Percentiles rank a stretch among this genome's conserved stretches.
These are phyloP conservation scores for Juncus effusus DNA, from an alignment of 176 grass and related monocot species.

Conservation along the genomic window DNA sequence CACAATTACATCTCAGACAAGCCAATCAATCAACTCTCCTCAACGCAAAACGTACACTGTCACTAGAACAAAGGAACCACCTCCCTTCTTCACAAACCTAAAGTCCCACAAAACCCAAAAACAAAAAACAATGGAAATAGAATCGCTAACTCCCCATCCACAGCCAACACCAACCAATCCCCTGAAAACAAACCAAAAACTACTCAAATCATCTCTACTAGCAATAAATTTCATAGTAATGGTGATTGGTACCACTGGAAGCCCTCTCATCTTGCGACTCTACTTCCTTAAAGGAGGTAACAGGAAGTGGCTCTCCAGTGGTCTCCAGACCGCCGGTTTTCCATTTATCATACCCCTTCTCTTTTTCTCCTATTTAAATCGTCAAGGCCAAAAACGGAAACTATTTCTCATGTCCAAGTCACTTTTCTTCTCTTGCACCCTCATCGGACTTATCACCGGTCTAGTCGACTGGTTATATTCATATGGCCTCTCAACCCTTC, in stretches of 20 bases:
- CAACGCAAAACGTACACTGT: too few species aligned
- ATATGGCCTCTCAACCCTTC: slow-evolving; percentile 54
- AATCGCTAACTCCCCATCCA: slow-evolving; percentile 24
- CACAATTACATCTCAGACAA: too few species aligned
- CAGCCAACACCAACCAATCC: neutral
- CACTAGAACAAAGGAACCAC: too few species aligned
- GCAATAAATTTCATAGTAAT: slow-evolving; percentile 52
- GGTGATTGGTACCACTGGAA: slow-evolving; percentile 39
- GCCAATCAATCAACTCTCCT: too few species aligned
- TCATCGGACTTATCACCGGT: slow-evolving; percentile 44
- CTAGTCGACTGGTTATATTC: slow-evolving; percentile 63
- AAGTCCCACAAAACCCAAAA: neutral
- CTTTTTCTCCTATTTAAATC: slow-evolving; percentile 25
- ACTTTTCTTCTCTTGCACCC: slow-evolving; percentile 34
- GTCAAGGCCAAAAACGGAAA: slow-evolving; percentile 9
- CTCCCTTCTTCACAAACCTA: too few species aligned
- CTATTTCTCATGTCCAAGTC: slow-evolving; percentile 34
- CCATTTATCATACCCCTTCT: slow-evolving; percentile 48
- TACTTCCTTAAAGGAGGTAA: slow-evolving; percentile 58
- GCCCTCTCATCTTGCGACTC: slow-evolving; percentile 54
- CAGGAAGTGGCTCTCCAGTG: slow-evolving; percentile 48
- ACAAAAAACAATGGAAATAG: slow-evolving; percentile 39
- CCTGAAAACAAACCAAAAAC: neutral
- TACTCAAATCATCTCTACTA: slow-evolving; percentile 28
- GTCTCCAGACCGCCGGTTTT: slow-evolving; percentile 51